Percentiles rank a stretch among this genome's conserved stretches.
These are phyloP conservation scores for Casuarina equisetifolia DNA, from an alignment of 306 rosid genomes.

Conservation along the genomic window DNA sequence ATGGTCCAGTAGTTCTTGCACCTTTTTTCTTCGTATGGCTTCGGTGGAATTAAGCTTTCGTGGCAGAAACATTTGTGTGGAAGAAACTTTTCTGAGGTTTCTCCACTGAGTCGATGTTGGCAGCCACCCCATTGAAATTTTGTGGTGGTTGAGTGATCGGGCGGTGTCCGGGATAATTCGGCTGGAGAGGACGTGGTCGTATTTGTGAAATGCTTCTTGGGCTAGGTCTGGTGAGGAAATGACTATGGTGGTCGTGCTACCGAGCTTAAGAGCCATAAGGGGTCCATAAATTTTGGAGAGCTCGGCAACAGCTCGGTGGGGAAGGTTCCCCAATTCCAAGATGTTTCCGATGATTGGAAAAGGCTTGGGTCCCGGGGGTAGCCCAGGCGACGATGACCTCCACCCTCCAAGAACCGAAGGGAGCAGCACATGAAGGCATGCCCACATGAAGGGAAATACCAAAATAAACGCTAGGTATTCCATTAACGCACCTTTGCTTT, in stretches of 20 bases:
- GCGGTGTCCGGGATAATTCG: conserved; percentile 3
- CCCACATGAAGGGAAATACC: neutral
- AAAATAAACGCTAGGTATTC: neutral
- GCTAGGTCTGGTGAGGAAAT: conserved; percentile 29
- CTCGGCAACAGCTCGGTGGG: conserved; percentile 36
- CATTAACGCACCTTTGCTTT: neutral
- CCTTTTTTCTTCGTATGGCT: neutral
- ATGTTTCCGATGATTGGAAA: conserved; percentile 51
- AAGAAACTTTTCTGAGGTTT: conserved; percentile 23
- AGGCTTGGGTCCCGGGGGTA: conserved; percentile 56
- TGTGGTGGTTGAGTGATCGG: conserved; percentile 24
- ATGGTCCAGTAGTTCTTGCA: conserved; percentile 8
- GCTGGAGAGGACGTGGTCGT: conserved; percentile 25
- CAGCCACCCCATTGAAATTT: conserved; percentile 5
- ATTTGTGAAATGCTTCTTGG: conserved; percentile 28
- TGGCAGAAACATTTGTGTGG: conserved; percentile 20
- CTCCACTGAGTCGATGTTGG: conserved; percentile 22
- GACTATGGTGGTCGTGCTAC: conserved; percentile 30
- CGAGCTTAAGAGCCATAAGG: conserved; percentile 34
- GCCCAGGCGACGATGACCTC: neutral
- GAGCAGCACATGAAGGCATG: neutral
- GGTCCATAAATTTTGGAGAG: conserved; percentile 39
- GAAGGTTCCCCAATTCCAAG: conserved; percentile 38
- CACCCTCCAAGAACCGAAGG: neutral
- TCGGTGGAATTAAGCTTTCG: conserved; percentile 21